These are phyloP conservation scores for Ceratocystis diversiconidia DNA, from an alignment of 2,329 filamentous ascomycete genomes.

Conservation along the genomic window DNA sequence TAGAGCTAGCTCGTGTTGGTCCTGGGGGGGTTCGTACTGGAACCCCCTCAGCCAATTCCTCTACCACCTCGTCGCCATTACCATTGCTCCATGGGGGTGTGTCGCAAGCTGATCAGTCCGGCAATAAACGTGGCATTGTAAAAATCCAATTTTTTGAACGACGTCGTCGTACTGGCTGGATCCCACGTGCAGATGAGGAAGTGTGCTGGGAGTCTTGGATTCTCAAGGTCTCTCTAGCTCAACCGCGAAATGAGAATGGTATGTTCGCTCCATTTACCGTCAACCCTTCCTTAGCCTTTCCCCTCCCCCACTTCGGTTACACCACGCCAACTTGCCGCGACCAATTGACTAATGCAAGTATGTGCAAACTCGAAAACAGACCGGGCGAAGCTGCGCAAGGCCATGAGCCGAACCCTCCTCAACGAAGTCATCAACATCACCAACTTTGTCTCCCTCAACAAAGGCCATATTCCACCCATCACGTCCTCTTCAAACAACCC, in stretches of 20 bases:
- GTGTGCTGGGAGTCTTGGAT: constrained; percentile 97
- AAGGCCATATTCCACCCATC: constrained; percentile 93
- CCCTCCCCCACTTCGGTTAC: constrained; percentile 4
- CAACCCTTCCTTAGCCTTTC: neutral
- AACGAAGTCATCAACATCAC: constrained; percentile 84
- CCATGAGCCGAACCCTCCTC: constrained; percentile 80
- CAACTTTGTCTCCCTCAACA: constrained; percentile 71
- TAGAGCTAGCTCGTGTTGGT: constrained; percentile 8
- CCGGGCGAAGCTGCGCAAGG: constrained; percentile 71
- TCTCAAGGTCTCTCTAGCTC: constrained; percentile 81
- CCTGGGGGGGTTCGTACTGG: constrained; percentile 18
- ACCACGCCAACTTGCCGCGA: neutral
- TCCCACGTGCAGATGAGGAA: constrained; percentile 74
- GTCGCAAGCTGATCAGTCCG: constrained; percentile 20
- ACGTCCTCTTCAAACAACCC: constrained; percentile 88
- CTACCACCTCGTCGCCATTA: constrained; percentile 2
- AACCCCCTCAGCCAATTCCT: constrained; percentile 18
- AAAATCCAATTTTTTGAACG: constrained; percentile 92
- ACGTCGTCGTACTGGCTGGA: constrained; percentile 66
- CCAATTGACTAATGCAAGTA: neutral
- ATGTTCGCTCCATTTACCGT: constrained; percentile 23
- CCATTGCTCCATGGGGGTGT: constrained; percentile 14
- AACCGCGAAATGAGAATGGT: constrained; percentile 80
- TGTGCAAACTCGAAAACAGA: constrained; percentile 37
- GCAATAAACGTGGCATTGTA: constrained; percentile 60